Conservation (phyloP, 305 asterid genomes). For the Fraxinus sp. region DNA sequence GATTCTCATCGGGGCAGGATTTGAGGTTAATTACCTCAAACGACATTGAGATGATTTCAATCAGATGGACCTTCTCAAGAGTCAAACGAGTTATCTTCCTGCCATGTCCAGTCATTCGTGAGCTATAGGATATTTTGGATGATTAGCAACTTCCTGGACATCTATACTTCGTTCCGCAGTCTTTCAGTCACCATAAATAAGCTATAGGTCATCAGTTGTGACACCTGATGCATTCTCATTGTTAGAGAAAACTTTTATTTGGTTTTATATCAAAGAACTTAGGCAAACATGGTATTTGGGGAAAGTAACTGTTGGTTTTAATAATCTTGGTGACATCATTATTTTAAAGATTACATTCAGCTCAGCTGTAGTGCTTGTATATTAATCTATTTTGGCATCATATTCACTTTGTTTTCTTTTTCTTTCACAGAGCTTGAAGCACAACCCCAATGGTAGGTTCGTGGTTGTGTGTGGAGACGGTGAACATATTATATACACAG, state of each 20-base stretch:
- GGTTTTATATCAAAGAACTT: not conserved
- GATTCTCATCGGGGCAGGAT: too few relatives aligned
- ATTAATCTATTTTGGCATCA: slow-evolving; percentile 1
- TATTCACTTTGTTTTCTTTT: slow-evolving; percentile 16
- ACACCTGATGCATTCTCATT: not conserved
- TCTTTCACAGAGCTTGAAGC: slow-evolving; percentile 73
- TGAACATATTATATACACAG: slow-evolving; percentile 86
- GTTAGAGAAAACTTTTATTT: slow-evolving; percentile 6
- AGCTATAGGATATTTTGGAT: not conserved
- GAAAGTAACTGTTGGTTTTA: not conserved
- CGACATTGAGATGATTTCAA: too few relatives aligned
- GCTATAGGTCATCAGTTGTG: not conserved
- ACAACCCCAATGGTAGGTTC: slow-evolving; percentile 92
- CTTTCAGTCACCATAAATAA: not conserved
- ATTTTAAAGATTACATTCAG: not conserved
- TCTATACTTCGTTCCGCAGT: not conserved
- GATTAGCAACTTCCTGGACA: not conserved
- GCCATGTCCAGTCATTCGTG: too few relatives aligned
- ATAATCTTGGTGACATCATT: slow-evolving; percentile 8
- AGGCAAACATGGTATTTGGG: not conserved
- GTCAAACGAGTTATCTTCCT: too few relatives aligned
- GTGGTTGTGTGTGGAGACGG: slow-evolving; percentile 96
- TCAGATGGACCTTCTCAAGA: too few relatives aligned
- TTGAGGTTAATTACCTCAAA: too few relatives aligned
- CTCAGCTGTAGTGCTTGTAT: not conserved